phyloP scores from a whole-genome alignment of 805 yeast genomes.

The Pichia scutulata region DNA sequence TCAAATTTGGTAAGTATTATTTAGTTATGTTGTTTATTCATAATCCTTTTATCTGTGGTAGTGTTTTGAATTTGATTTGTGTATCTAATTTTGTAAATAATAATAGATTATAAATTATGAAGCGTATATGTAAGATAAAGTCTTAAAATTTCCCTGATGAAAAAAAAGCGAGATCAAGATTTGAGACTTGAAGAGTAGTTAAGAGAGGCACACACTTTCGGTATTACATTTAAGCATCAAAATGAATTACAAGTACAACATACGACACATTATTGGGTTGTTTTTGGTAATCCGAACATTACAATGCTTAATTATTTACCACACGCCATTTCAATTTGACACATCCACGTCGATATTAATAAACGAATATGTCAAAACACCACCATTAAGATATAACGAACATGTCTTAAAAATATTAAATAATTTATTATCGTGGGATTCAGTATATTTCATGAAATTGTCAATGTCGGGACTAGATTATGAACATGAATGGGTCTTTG shows the following conservation, averaged over 20 bases:
- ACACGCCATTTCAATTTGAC: conserved; percentile 42
- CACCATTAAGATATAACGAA: not conserved
- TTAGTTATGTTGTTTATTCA: not conserved
- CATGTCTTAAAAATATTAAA: conserved; percentile 28
- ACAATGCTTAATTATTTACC: conserved; percentile 32
- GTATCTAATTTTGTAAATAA: not conserved
- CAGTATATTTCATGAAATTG: conserved; percentile 62
- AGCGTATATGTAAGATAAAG: no score
- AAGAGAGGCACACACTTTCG: no score
- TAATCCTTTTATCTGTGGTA: not conserved
- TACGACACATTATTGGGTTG: conserved; percentile 12
- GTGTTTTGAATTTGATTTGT: not conserved
- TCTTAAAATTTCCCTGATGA: no score
- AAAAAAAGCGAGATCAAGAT: no score
- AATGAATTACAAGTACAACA: not conserved
- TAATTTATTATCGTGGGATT: conserved; percentile 74
- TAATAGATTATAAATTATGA: no score
- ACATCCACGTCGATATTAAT: conserved; percentile 37
- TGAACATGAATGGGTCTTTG: conserved; percentile 89
- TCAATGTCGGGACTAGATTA: conserved; percentile 45
- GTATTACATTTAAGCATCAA: no score
- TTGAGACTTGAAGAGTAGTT: no score
- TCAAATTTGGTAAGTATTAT: conserved; percentile 6
- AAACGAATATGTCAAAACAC: not conserved
- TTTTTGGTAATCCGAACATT: conserved; percentile 2